Base-by-base conservation (phyloP, 2,329 filamentous ascomycete genomes). In the Venturia effusa region DNA sequence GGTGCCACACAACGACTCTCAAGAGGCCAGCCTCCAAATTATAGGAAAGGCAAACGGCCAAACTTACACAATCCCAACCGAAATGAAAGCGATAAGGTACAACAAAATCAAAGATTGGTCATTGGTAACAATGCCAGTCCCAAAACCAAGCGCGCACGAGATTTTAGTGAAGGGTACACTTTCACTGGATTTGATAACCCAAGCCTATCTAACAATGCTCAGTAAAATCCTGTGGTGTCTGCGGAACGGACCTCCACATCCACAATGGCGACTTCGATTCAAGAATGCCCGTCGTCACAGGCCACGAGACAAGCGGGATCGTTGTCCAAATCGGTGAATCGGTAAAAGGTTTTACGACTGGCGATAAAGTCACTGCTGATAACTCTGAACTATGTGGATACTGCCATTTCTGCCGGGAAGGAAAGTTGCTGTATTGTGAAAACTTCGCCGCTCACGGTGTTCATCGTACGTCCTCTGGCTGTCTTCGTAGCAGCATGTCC, bases 391-490 rank as follows among this genome's bases (percentile, higher is more conserved):
- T 88, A 54, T 90, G 87, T 74, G 83, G 83, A 60, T 82, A 86
- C 74, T 90, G 87, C 77, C 88, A 88, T 79, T 88, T 89, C 78
- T 90, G 87, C 77, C 83, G 84, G 67, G 83, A 85, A 64, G 86
- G 87, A 62, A 81, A 89, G 71, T 79, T 84, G 37, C 76, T 89
- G 59, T 82, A 89, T 64, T 90, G 87, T 73, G 86, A 88, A 74
- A 81, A 87, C 71, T 86, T 88, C 73, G 81, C 84, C 68, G 85
- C 84, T 24, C 85, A 88, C 68, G 86, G 83, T 68, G 83, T 85
- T n/a, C 85, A 82, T 67, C 79, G 67, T 67, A 61, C 63, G 65
- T 66, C 22, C 30, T 67, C 45, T 32, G 41, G n/a, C 51, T 43
- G 17, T 27, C 61, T 43, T 17, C 19, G 11, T 15, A 15, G 15